phyloP scores from a whole-genome alignment of 2,329 filamentous ascomycete genomes.

The Byssoonygena ceratinophila region DNA sequence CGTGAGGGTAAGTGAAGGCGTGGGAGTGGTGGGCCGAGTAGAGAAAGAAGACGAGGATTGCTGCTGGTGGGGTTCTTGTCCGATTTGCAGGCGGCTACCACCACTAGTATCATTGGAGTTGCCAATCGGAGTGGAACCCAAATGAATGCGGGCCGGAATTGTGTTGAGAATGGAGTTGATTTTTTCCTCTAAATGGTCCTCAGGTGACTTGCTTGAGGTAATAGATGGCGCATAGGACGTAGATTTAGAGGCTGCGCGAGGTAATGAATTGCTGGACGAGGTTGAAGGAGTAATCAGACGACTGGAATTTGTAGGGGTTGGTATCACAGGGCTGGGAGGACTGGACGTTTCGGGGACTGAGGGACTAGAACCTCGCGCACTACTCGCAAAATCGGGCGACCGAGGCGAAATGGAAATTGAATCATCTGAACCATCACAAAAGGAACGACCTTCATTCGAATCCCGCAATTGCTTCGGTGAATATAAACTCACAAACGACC shows the following conservation, averaged over 20 bases:
- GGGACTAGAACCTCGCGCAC: background rate
- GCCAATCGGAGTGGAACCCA: conserved; percentile 44
- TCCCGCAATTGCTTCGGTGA: background rate
- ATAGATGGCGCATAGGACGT: conserved; percentile 20
- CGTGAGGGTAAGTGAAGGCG: conserved; percentile 59
- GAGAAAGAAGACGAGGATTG: conserved; percentile 28
- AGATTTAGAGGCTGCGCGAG: background rate
- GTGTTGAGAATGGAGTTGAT: conserved; percentile 67
- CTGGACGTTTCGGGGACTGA: conserved; percentile 1
- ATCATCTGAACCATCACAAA: background rate
- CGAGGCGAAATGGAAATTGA: background rate
- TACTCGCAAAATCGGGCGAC: background rate
- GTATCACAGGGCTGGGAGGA: background rate
- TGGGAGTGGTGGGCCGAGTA: conserved; percentile 46
- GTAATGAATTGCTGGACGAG: conserved; percentile 34
- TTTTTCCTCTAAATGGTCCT: conserved; percentile 65
- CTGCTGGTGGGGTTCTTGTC: conserved; percentile 26
- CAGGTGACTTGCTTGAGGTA: conserved; percentile 30
- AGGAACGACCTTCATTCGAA: background rate
- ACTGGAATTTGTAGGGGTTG: background rate
- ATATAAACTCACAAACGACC: background rate
- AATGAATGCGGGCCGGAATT: conserved; percentile 68
- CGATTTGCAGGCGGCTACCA: background rate
- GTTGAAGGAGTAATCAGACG: conserved; percentile 15
- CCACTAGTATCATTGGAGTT: conserved; percentile 7